Base-by-base conservation (phyloP, 2,329 filamentous ascomycete species). In the Huntiella decipiens region DNA sequence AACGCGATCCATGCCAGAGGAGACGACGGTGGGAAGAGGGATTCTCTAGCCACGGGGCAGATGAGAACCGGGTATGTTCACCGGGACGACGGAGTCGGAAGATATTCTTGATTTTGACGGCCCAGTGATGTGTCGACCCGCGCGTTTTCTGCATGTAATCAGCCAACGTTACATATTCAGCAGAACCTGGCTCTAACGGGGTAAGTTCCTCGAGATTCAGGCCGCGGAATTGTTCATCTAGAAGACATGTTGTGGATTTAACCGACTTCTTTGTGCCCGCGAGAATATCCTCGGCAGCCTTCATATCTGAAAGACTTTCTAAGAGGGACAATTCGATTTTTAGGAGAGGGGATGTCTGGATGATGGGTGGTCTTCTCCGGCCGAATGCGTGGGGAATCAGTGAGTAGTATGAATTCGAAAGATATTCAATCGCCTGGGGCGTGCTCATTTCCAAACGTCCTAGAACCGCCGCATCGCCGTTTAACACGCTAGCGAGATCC, bases 1-100 rank as follows among this genome's bases (percentile, higher is more conserved):
- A 72, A 32, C 84, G 77, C 12, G 82, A 87, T 12, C 86, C 85
- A 57, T 93, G 86, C 86, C 86, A 94, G 2, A 94, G 68, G 1
- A 93, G 73, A 13, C 82, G 75, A 17, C 80, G 74, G 56, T 91
- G 73, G 41, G 71, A 72, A n/a, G 68, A n/a, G 11, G 40, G 32
- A 63, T 7, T 67, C 57, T 41, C 69, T 67, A 16, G 71, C 60
- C 50, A 67, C 5, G 44, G 44, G 16, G 40, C 39, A 10, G 12
- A 19, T 7, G 74, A 60, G 55, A 88, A 87, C 1, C 82, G 77
- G 1, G 76, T 70, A 5, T 66, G 61, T 60, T 93, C 86, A 37
- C 81, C 82, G 12, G 73, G 57, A 1, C 86, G 77, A 56, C 86
- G 76, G 52, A 93, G 81, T 35, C 84, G 77, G 69, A 92, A 93